Evolutionary conservation across 805 yeast species (phyloP).

Genomic region (Yueomyces sinensis): DNA sequence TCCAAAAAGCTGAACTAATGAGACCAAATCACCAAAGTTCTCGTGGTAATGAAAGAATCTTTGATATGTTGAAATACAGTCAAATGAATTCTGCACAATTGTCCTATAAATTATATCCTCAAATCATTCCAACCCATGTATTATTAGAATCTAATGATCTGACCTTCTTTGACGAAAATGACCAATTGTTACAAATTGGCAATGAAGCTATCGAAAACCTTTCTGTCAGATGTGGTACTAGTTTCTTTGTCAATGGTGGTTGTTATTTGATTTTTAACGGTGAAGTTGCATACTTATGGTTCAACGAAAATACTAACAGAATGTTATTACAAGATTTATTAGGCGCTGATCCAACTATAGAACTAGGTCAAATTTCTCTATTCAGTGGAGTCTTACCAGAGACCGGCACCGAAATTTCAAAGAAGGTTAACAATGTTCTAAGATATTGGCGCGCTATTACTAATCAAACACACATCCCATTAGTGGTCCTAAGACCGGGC

Average conservation of each 20-base stretch:
- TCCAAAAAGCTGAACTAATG: constrained; percentile 57
- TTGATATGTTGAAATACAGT: constrained; percentile 30
- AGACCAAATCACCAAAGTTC: constrained; percentile 24
- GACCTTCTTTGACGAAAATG: constrained; percentile 29
- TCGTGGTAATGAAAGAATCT: constrained; percentile 53
- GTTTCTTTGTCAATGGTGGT: constrained; percentile 44
- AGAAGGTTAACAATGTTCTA: constrained; percentile 53
- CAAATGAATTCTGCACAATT: constrained; percentile 40
- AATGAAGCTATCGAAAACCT: constrained; percentile 34
- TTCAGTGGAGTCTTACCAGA: constrained; percentile 46
- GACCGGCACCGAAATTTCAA: constrained; percentile 53
- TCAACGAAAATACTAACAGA: constrained; percentile 57
- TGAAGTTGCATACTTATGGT: constrained; percentile 41
- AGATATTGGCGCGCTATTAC: constrained; percentile 28
- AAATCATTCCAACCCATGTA: constrained; percentile 59
- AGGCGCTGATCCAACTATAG: constrained; percentile 34
- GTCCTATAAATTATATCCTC: constrained; percentile 64
- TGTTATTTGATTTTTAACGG: constrained; percentile 73
- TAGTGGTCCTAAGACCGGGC: constrained; percentile 20
- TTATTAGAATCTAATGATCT: constrained; percentile 42
- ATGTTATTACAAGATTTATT: constrained; percentile 61
- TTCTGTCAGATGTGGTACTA: constrained; percentile 27
- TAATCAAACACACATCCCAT: constrained; percentile 13
- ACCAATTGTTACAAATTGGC: constrained; percentile 27
- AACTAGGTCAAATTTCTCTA: constrained; percentile 14